Evolutionary conservation across 192 early-diverging fungal genomes (phyloP).

Genomic region (Lobulomyces angularis): DNA sequence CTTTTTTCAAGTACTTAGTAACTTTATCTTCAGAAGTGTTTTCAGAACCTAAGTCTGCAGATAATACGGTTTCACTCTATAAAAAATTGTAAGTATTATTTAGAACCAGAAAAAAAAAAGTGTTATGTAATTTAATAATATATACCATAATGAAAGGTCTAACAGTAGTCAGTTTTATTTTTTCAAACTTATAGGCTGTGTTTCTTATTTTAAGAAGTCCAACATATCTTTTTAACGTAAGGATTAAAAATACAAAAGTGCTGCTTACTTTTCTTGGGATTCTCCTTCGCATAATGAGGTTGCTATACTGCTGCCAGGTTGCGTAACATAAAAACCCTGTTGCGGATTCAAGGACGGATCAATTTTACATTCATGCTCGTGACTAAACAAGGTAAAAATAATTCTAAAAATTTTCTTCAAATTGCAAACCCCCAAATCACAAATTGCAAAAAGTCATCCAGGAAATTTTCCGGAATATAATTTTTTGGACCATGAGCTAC

Average conservation of each 20-base stretch:
- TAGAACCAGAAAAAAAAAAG: no score
- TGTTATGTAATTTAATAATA: no score
- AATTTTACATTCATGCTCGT: constrained; percentile 90
- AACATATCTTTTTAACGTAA: constrained; percentile 22
- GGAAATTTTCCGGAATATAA: constrained; percentile 78
- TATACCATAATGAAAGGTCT: constrained; percentile 79
- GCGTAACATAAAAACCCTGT: constrained; percentile 63
- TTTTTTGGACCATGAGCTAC: constrained; percentile 65
- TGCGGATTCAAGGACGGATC: constrained; percentile 56
- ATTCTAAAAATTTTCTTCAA: no score
- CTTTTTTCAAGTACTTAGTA: constrained; percentile 37
- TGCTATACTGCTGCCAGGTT: constrained; percentile 86
- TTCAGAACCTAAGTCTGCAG: constrained; percentile 42
- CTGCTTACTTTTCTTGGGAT: constrained; percentile 50
- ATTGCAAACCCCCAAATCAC: constrained; percentile 95
- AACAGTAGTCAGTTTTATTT: constrained; percentile 64
- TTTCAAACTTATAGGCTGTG: constrained; percentile 56
- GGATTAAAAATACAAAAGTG: constrained; percentile 4
- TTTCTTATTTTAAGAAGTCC: constrained; percentile 53
- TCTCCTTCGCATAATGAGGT: constrained; percentile 81
- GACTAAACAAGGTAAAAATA: no score
- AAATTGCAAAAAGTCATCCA: constrained; percentile 69
- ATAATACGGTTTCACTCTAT: constrained; percentile 30
- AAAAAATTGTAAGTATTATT: constrained; percentile 55
- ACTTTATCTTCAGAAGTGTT: no score